Evolutionary conservation across 1,139 yeast species (phyloP).

Genomic region (Yamadazyma aaseri): DNA sequence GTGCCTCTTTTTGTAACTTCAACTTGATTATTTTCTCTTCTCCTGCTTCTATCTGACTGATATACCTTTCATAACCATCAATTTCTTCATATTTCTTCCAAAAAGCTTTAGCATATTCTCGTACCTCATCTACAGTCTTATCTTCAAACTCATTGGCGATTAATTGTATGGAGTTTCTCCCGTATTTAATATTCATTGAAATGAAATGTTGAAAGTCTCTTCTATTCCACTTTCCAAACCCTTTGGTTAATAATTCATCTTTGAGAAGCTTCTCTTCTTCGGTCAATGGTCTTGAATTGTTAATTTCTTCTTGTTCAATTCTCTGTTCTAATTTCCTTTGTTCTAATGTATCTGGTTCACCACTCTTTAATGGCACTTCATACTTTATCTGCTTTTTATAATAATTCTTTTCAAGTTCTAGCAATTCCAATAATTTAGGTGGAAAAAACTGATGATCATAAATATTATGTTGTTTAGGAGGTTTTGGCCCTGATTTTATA

Average conservation of each 20-base stretch:
- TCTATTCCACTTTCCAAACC: constrained; percentile 68
- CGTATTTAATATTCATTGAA: constrained; percentile 59
- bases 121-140: constrained; percentile 66
- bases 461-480: constrained; percentile 67
- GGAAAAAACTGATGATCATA: constrained; percentile 77
- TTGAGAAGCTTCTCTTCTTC: constrained; percentile 65
- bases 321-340: constrained; percentile 53
- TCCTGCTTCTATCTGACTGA: constrained; percentile 70
- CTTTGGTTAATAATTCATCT: constrained; percentile 52
- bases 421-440: constrained; percentile 55
- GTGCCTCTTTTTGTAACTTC: constrained; percentile 63
- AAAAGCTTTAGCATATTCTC: constrained; percentile 63
- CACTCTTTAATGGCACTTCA: constrained; percentile 48
- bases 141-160: constrained; percentile 66
- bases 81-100: constrained; percentile 66
- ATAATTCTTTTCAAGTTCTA: constrained; percentile 65
- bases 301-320: constrained; percentile 60
- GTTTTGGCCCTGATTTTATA: constrained; percentile 48
- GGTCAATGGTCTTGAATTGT: constrained; percentile 62
- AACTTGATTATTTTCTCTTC: constrained; percentile 64
- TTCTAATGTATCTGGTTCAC: constrained; percentile 38
- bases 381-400: constrained; percentile 53
- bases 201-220: constrained; percentile 71
- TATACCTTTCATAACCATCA: constrained; percentile 70
- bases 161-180: constrained; percentile 60